Percentiles rank a stretch among this genome's conserved stretches.
Conservation (phyloP, 2,329 filamentous ascomycete species). For the Aspergillus pseudotamarii region DNA sequence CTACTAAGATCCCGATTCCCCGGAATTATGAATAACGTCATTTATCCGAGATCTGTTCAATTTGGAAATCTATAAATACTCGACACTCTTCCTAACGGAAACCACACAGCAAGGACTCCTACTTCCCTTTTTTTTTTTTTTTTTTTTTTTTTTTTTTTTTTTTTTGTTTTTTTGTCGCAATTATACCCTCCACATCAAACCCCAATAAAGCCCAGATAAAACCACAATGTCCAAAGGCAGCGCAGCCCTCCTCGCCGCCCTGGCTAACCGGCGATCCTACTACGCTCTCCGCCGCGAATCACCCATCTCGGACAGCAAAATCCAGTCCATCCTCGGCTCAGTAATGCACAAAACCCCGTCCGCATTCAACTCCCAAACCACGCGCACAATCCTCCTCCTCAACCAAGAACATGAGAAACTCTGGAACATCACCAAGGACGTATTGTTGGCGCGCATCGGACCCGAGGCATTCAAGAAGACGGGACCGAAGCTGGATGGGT, state of each 20-base stretch:
- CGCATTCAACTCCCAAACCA: slow-evolving; percentile 81
- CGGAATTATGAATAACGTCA: too few species aligned
- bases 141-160: too few species aligned
- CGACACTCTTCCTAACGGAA: too few species aligned
- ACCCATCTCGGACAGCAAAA: slow-evolving; percentile 32
- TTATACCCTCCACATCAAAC: too few species aligned
- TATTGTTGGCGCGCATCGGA: slow-evolving; percentile 67
- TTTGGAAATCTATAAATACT: not conserved
- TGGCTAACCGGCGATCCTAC: slow-evolving; percentile 30
- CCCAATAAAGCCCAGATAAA: too few species aligned
- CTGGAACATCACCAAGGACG: slow-evolving; percentile 66
- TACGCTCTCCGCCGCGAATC: slow-evolving; percentile 31
- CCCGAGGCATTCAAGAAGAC: slow-evolving; percentile 45
- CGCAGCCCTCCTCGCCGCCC: slow-evolving; percentile 17
- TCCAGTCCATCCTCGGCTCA: slow-evolving; percentile 31
- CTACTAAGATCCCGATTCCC: not conserved
- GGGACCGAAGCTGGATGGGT: slow-evolving; percentile 47
- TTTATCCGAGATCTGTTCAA: not conserved
- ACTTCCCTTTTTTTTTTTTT: too few species aligned
- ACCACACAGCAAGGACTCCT: too few species aligned
- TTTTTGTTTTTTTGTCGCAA: too few species aligned
- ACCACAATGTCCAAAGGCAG: slow-evolving; percentile 2
- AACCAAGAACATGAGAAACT: slow-evolving; percentile 80
- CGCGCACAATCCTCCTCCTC: slow-evolving; percentile 73
- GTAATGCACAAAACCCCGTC: slow-evolving; percentile 68